Conservation (phyloP, 192 early-diverging fungal species). For the Umbelopsis sp. region DNA sequence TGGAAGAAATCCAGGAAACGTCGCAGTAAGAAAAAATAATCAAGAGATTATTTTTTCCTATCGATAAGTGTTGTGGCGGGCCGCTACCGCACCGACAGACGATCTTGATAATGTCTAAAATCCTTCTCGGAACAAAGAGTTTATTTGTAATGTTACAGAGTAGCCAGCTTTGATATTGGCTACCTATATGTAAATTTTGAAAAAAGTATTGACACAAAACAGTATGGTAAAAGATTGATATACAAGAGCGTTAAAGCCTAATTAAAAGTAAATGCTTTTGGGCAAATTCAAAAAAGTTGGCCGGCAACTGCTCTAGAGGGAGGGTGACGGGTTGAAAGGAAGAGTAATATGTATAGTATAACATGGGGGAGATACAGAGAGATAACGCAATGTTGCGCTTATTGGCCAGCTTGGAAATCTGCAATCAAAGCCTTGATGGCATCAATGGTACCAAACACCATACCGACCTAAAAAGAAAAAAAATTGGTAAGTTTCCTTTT, state of each 20-base stretch:
- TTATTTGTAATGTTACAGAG: constrained; percentile 18
- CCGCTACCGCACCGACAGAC: too few species aligned
- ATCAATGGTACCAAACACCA: constrained; percentile 68
- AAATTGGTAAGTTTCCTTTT: too few species aligned
- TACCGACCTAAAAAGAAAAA: background rate
- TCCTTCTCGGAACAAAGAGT: background rate
- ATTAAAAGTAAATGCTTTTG: background rate
- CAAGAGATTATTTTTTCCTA: too few species aligned
- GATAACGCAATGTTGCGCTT: background rate
- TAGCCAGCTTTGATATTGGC: background rate
- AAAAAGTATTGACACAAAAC: constrained; percentile 16
- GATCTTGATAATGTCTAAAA: too few species aligned
- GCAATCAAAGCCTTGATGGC: constrained; percentile 61
- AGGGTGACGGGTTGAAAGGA: background rate
- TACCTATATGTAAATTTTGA: background rate
- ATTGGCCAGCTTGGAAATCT: constrained; percentile 30
- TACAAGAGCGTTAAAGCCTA: constrained; percentile 3
- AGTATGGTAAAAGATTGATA: background rate
- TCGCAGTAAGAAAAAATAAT: too few species aligned
- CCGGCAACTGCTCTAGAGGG: background rate
- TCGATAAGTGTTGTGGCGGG: too few species aligned
- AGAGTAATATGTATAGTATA: background rate
- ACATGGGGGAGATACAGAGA: background rate
- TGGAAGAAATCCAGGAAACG: too few species aligned
- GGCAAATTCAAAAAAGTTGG: background rate